phyloP scores from a whole-genome alignment of 2,329 filamentous ascomycete species.

The Lecanosticta acicola region DNA sequence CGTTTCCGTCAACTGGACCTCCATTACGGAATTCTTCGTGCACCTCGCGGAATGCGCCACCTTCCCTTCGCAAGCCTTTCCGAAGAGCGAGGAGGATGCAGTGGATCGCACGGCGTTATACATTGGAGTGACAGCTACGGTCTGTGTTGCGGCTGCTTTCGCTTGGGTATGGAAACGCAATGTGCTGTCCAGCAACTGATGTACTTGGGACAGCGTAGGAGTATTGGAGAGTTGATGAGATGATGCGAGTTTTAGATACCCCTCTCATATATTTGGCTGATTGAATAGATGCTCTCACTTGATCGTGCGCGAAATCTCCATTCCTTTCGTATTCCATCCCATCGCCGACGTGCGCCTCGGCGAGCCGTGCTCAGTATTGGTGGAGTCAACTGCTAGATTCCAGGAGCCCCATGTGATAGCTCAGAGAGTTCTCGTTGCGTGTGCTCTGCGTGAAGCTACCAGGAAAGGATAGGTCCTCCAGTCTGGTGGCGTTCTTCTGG shows the following conservation, averaged over 20 bases:
- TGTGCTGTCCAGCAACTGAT: conserved; percentile 20
- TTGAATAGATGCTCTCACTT: too few species aligned
- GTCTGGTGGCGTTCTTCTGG: too few species aligned
- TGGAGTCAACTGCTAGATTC: too few species aligned
- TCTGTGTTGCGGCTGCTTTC: conserved; percentile 54
- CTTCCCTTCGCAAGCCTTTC: conserved; percentile 80
- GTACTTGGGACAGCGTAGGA: neutral
- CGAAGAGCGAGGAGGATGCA: conserved; percentile 76
- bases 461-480: too few species aligned
- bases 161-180: conserved; percentile 56
- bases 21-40: conserved; percentile 90
- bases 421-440: too few species aligned
- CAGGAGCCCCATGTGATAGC: too few species aligned
- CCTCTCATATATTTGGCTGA: neutral
- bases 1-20: conserved; percentile 90
- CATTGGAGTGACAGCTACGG: conserved; percentile 69
- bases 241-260: neutral
- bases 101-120: conserved; percentile 81
- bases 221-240: neutral
- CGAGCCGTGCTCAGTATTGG: too few species aligned
- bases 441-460: too few species aligned
- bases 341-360: neutral
- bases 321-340: neutral
- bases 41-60: conserved; percentile 85
- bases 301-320: neutral